Evolutionary conservation across 2,329 filamentous ascomycete genomes (phyloP).

Genomic region (Ceratocystis huliohia): DNA sequence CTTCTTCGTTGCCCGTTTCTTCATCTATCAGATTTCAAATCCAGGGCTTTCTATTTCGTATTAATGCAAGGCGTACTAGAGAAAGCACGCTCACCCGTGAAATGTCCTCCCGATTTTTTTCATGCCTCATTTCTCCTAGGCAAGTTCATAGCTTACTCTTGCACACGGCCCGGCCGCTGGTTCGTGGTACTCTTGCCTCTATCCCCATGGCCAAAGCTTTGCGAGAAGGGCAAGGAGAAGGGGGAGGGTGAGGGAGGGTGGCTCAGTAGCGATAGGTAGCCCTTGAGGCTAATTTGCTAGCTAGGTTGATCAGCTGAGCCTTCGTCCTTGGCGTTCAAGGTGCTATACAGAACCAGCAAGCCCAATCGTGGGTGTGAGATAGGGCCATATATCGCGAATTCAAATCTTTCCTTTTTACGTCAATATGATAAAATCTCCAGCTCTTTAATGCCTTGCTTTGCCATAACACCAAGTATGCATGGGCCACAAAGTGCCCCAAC

Average conservation of each 20-base stretch:
- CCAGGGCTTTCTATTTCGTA: background rate
- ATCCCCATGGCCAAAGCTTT: slow-evolving; percentile 3
- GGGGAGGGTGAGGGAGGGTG: background rate
- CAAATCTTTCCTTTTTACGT: background rate
- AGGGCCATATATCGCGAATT: background rate
- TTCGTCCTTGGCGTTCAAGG: background rate
- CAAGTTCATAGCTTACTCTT: slow-evolving; percentile 2
- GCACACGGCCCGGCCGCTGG: background rate
- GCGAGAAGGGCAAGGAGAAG: background rate
- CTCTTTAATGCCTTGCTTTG: background rate
- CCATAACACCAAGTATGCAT: background rate
- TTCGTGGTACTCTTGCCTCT: background rate
- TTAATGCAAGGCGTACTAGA: background rate
- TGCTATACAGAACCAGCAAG: background rate
- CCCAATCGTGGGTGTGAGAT: background rate
- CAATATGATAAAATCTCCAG: background rate
- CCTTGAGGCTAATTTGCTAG: background rate
- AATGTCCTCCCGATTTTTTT: background rate
- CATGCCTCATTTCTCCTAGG: background rate
- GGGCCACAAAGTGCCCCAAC: background rate
- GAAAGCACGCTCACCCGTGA: background rate
- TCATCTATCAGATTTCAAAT: background rate
- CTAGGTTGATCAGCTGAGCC: background rate
- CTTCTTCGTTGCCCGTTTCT: background rate
- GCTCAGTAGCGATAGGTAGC: background rate